Evolutionary conservation across 352 stramenopile genomes (phyloP), one percentile per base, ranked within the genome.

Genomic region (Phytopythium delawarense): DNA sequence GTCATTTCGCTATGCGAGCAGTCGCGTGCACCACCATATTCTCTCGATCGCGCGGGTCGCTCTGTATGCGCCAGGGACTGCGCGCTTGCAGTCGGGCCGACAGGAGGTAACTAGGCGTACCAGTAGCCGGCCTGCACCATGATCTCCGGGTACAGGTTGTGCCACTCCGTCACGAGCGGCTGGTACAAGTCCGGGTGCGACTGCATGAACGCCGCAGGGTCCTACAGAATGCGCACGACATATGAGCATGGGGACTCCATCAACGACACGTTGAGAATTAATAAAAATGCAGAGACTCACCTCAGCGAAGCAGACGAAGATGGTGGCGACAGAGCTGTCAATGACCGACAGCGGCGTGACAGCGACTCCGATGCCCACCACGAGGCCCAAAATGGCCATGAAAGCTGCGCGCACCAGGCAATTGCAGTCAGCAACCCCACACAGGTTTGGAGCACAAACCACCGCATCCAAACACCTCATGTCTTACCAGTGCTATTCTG

Each of bases 291-390:
- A 56, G 23, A 11, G 23, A 4, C 66, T 18, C 56, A 84, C 84
- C 72, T 98, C 91, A 2, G 95, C 95, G 70, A 98, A 99, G 77
- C 94, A 98, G 15, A 99, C 96, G 67, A 98, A 98, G 42, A 98
- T 93, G 3, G 96, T 98, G 46, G 96, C 94, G 20, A 98, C 91
- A 4, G 94, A 97, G 64, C 88, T 97, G 68, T 96, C 87, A 32
- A 99, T 92, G 37, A 98, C 92, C 50, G 87, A 87, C 37, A 98
- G 77, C 37, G 96, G 80, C 12, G 97, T 97, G 51, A 88, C 81
- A 21, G 91, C 87, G 16, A 98, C 74, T 8, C 93, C 81, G 34
- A 95, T 72, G 50, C 93, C 93, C 32, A 98, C 75, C 32, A 97
- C 69, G n/a, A 98, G 76, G 37, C 94, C 92, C 50, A 98, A 63